phyloP scores from a whole-genome alignment of 2,329 filamentous ascomycete species.

The Colletotrichum acutatum region DNA sequence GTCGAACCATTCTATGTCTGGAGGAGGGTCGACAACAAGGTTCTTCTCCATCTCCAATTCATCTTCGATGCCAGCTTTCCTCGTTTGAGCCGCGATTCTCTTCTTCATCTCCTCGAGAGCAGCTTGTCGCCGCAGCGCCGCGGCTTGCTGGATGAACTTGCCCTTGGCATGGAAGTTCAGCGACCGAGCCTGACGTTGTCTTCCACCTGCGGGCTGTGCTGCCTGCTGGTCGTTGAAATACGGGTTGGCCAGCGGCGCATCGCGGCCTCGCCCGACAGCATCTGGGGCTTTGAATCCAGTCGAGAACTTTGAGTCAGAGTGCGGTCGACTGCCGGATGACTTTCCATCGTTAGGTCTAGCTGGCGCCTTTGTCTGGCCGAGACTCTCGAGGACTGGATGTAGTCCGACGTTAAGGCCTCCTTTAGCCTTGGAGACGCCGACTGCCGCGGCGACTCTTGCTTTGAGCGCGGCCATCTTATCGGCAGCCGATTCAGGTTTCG shows the following conservation, averaged over 20 bases:
- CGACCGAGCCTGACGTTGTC: conserved; percentile 77
- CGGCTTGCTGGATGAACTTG: conserved; percentile 96
- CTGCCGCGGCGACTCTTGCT: conserved; percentile 81
- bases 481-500: conserved; percentile 67
- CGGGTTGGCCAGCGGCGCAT: conserved; percentile 67
- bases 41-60: conserved; percentile 89
- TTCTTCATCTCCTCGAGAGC: conserved; percentile 95
- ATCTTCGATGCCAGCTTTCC: conserved; percentile 94
- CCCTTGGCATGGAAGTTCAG: conserved; percentile 94
- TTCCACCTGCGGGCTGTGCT: conserved; percentile 66
- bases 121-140: conserved; percentile 86
- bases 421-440: conserved; percentile 66
- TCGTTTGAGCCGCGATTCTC: conserved; percentile 85
- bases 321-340: conserved; percentile 27
- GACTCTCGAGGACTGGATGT: conserved; percentile 77
- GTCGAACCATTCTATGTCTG: conserved; percentile 97
- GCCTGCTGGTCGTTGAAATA: conserved; percentile 81
- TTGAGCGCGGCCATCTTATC: conserved; percentile 81
- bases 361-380: conserved; percentile 59
- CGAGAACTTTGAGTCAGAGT: conserved; percentile 30
- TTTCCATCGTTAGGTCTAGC: conserved; percentile 48
- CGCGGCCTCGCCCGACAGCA: conserved; percentile 46
- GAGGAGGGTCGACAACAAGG: conserved; percentile 85
- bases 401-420: conserved; percentile 81
- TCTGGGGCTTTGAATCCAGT: conserved; percentile 43